Evolutionary conservation across 345 rosid species (phyloP), one percentile per base, ranked within the genome.

Genomic region (Brassica incana): DNA sequence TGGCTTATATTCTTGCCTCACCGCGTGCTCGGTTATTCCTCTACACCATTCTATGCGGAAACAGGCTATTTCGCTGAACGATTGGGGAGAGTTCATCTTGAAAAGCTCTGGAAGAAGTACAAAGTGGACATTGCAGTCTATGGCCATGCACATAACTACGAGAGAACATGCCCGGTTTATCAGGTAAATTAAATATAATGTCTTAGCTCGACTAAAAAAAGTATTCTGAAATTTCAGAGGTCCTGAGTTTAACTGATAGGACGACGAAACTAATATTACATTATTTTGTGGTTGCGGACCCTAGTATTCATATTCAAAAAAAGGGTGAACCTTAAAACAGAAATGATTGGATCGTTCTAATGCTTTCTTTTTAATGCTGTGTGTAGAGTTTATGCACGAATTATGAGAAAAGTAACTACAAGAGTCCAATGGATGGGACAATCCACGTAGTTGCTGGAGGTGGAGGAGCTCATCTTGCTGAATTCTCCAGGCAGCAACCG

Each of bases 401-500:
- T 60, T 12, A 85, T 70, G 97, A 90, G 86, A 84, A 85, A 71
- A 69, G 12, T 2, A 35, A 73, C 71, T 90, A 87, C 30, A 85
- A 83, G 35, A 91, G 94, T 64, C 16, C 69, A 2, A 9, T 85
- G 35, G 88, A 87, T 35, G 94, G 97, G 1, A 91, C 97, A 2
- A 90, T 91, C 59, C 91, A 90, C 71, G 75, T 91, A 18, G 94
- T 87, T 64, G 92, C 90, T 7, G 97, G 97, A 48, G 94, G 94
- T 6, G 97, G 82, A 64, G 97, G 97, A 69, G 88, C 93, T 65
- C 62, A 83, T 68, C 89, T 89, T 48, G 72, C 90, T 23, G 71
- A 74, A 23, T 89, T 87, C 77, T 81, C 91, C 12, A 38, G 74
- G 15, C 66, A 87, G 1, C 78, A 83, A 43, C 90, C 91, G 0